Evolutionary conservation across 257 asterid genomes (phyloP).

Genomic region (Scutellaria minor): DNA sequence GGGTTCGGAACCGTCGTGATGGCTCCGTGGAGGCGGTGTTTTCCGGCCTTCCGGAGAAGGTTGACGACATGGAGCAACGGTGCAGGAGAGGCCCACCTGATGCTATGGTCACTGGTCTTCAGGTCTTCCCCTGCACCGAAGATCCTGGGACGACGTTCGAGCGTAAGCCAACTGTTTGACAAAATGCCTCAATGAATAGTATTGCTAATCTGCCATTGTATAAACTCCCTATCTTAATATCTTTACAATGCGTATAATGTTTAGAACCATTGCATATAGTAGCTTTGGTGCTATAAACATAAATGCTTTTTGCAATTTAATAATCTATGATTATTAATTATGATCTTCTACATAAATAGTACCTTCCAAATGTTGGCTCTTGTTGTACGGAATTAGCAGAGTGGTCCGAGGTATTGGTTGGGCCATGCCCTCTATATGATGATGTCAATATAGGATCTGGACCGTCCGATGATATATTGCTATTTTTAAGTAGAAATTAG

Average conservation of each 20-base stretch:
- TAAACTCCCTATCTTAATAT: background rate
- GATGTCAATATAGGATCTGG: no score
- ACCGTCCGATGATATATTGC: no score
- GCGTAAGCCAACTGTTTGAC: conserved; percentile 73
- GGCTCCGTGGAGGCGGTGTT: conserved; percentile 89
- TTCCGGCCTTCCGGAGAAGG: conserved; percentile 77
- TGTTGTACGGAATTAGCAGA: background rate
- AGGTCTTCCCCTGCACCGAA: conserved; percentile 60
- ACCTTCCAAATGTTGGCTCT: background rate
- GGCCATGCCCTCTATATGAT: no score
- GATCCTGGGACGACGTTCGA: conserved; percentile 78
- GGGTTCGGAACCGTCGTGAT: conserved; percentile 95
- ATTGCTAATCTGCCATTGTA: background rate
- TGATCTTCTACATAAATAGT: background rate
- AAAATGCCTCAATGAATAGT: conserved; percentile 8
- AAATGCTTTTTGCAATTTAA: background rate
- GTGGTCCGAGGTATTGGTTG: no score
- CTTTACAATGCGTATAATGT: no score
- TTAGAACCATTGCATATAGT: conserved; percentile 2
- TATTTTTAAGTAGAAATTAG: no score
- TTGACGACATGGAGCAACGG: conserved; percentile 89
- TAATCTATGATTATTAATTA: background rate
- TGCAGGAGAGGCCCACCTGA: conserved; percentile 93
- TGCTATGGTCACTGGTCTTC: conserved; percentile 75
- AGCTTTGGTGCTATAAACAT: background rate